Base-by-base conservation (phyloP, 208 protist species). In the Leishmania aethiopica region DNA sequence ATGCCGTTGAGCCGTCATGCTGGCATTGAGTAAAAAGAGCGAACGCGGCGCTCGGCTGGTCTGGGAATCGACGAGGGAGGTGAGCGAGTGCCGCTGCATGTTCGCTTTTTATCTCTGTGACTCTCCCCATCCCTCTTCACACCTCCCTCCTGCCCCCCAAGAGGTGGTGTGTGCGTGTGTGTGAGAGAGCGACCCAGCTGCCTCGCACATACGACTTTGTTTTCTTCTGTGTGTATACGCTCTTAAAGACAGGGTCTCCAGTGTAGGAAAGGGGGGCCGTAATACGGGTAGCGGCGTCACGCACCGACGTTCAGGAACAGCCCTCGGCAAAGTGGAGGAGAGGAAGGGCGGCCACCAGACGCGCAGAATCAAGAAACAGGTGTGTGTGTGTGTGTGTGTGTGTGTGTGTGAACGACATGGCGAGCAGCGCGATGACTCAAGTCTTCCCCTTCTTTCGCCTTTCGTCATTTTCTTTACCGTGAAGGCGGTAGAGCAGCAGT, bases 31-130 rank as follows among this genome's bases (percentile, higher is more conserved):
- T 67, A 28, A 32, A 62, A 32, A 10, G 57, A 62, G 57, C 22
- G 57, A n/a, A n/a, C 57, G 57, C 8, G 57, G 57, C 11, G 57
- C 57, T 62, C 7, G 19, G 7, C 57, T 62, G 57, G 57, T n/a
- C 57, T 62, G 25, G 25, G 28, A 62, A n/a, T 2, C 25, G 57
- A 62, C 25, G 57, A 62, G 28, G 57, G 25, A n/a, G n/a, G 60
- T 67, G 60, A 35, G 19, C n/a, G 11, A 67, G 60, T 40, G n/a
- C 60, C 3, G 60, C 60, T 19, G n/a, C 60, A 35, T 37, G 60
- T 67, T 67, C n/a, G 11, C 60, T 72, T 25, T 40, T 32, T 62
- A 3, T 76, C 69, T 82, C 57, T 37, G n/a, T 67, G n/a, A 37
- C 60, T 67, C 60, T 5, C 25, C 5, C n/a, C n/a, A 35, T 37